phyloP scores from a whole-genome alignment of 129 eudicot genomes.

The Erigeron canadensis region DNA sequence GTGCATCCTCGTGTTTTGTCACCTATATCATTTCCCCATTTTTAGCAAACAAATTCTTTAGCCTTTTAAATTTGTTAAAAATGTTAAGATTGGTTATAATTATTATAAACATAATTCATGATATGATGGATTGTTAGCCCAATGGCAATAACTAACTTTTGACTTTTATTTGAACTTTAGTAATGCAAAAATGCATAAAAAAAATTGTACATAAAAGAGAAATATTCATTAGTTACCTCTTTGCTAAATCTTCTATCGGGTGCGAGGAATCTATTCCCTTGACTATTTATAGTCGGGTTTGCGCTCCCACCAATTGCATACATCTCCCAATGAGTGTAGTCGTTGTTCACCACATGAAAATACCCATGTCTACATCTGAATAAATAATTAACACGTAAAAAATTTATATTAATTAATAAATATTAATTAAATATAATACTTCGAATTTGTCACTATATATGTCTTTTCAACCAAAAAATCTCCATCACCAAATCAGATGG shows the following conservation, averaged over 20 bases:
- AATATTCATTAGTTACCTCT: constrained; percentile 49
- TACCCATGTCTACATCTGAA: constrained; percentile 82
- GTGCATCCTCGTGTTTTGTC: constrained; percentile 81
- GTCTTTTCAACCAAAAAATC: neutral
- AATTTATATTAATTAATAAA: too few species aligned
- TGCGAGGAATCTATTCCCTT: constrained; percentile 86
- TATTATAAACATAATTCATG: neutral
- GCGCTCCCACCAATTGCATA: constrained; percentile 96
- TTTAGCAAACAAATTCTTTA: neutral
- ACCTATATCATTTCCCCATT: constrained; percentile 38
- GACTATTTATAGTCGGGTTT: constrained; percentile 77
- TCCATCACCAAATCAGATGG: neutral
- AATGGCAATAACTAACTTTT: neutral
- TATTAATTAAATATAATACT: neutral
- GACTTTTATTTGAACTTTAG: neutral
- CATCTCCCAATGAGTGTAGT: constrained; percentile 95
- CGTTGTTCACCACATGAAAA: constrained; percentile 90
- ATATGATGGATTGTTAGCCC: neutral
- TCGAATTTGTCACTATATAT: neutral
- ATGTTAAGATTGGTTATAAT: neutral
- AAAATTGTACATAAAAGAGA: neutral
- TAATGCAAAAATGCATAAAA: neutral
- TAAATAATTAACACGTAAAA: neutral
- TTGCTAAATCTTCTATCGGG: constrained; percentile 62
- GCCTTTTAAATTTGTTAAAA: neutral